A percentile compares a stretch with the other conserved stretches of the same genome.
phyloP scores from a whole-genome alignment of 345 rosid genomes.

The Euclidium syriacum region DNA sequence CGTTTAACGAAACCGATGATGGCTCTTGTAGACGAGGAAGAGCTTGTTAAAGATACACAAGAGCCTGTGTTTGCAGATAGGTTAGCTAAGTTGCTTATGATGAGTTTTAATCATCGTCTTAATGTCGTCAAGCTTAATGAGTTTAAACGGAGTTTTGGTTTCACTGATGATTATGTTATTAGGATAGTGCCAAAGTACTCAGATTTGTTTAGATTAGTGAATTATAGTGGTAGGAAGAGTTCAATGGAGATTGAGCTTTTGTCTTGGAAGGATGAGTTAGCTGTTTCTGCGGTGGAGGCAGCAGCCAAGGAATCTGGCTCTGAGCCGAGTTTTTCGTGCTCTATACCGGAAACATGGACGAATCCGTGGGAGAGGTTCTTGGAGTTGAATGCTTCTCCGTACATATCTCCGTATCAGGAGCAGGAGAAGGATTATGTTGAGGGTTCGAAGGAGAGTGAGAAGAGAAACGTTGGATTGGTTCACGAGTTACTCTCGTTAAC shows the following conservation, averaged over 20 bases:
- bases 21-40: slow-evolving; percentile 77
- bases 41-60: slow-evolving; percentile 55
- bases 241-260: slow-evolving; percentile 91
- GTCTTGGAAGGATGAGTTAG: slow-evolving; percentile 61
- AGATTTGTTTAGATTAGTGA: slow-evolving; percentile 54
- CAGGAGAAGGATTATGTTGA: slow-evolving; percentile 35
- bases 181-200: slow-evolving; percentile 65
- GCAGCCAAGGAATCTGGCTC: slow-evolving; percentile 42
- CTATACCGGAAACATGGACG: slow-evolving; percentile 71
- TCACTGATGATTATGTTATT: slow-evolving; percentile 78
- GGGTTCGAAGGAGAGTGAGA: slow-evolving; percentile 72
- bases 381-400: slow-evolving; percentile 68
- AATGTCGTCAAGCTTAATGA: slow-evolving; percentile 67
- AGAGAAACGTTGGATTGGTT: slow-evolving; percentile 62
- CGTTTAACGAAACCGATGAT: slow-evolving; percentile 65
- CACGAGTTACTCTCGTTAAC: slow-evolving; percentile 78
- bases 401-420: slow-evolving; percentile 65
- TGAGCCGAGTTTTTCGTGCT: slow-evolving; percentile 56
- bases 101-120: slow-evolving; percentile 69
- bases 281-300: slow-evolving; percentile 71
- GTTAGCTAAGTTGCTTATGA: slow-evolving; percentile 75
- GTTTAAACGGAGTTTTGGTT: slow-evolving; percentile 69
- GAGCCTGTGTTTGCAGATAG: slow-evolving; percentile 52
- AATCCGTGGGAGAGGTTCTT: slow-evolving; percentile 67
- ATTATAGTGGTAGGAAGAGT: slow-evolving; percentile 71